Base-by-base conservation (phyloP, 176 grass and related monocot genomes). In the Aegilops speltoides region DNA sequence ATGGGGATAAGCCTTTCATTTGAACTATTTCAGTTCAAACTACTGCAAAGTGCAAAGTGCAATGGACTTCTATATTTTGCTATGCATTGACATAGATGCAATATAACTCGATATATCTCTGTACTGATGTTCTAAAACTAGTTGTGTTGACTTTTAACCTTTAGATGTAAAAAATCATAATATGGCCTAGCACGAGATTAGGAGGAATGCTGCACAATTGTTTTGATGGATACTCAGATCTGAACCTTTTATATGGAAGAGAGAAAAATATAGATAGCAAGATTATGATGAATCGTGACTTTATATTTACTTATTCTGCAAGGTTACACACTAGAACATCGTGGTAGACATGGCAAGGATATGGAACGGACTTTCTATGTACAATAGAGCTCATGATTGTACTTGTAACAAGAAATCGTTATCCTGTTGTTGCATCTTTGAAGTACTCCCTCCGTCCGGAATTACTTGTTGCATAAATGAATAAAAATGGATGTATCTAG, bases 351-450 rank as follows among this genome's bases (percentile, higher is more conserved):
- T 31, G 31, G 31, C 31, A 31, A 31, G 31, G 31, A 31, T 31
- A 31, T 31, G 31, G 31, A 31, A 31, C 31, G 57, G 9, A 56
- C 48, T 26, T 32, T 33, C 28, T 56, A 20, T 3, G 17, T 77
- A 11, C 28, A 77, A 12, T 46, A 33, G 46, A 56, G 9, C 52
- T 77, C 26, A 56, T 77, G 74, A 77, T 94, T 87, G 92, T 91
- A 12, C 92, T 86, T 89, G 88, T 28, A 25, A 77, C 90, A 94
- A 94, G 96, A 87, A 28, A 26, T 46, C 8, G n/a, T 15, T 45
- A n/a, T 72, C 20, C 15, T 40, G 34, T 74, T 74, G n/a, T 46
- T 76, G 73, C 43, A 76, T 17, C 24, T 76, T 31, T 50, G 6
- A 76, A 76, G 52, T 26, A 61, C 81, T 61, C 31, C 31, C 31